Conservation (phyloP, 2,329 filamentous ascomycete species). For the Dothistroma pini region DNA sequence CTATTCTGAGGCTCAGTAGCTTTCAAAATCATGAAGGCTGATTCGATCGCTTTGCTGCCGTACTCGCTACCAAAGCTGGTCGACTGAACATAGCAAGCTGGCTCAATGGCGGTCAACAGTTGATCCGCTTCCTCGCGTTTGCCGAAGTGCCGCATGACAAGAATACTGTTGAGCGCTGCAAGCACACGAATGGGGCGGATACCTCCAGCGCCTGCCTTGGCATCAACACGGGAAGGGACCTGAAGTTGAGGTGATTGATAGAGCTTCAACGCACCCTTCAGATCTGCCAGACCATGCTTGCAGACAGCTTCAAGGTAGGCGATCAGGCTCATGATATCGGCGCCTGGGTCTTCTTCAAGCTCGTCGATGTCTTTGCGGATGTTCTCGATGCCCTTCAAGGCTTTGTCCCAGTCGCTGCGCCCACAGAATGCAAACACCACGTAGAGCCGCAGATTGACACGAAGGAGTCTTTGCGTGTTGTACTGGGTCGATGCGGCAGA, state of each 20-base stretch:
- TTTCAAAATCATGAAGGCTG: constrained; percentile 72
- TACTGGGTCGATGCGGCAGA: constrained; percentile 42
- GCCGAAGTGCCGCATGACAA: constrained; percentile 41
- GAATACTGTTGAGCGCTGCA: constrained; percentile 46
- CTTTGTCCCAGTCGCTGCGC: constrained; percentile 65
- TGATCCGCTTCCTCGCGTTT: constrained; percentile 51
- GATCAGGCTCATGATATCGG: constrained; percentile 40
- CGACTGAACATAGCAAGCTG: constrained; percentile 64
- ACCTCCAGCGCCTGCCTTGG: constrained; percentile 28
- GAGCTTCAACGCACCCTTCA: constrained; percentile 62
- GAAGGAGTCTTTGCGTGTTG: constrained; percentile 62
- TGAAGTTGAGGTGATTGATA: constrained; percentile 56
- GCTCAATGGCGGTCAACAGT: constrained; percentile 63
- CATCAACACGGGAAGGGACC: constrained; percentile 49
- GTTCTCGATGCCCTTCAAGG: constrained; percentile 55
- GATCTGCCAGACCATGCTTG: constrained; percentile 70
- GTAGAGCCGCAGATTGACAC: constrained; percentile 68
- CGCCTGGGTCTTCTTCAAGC: constrained; percentile 10
- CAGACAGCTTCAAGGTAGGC: constrained; percentile 71
- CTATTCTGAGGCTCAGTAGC: constrained; percentile 49
- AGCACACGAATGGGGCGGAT: constrained; percentile 44
- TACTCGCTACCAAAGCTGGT: constrained; percentile 65
- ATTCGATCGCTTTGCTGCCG: constrained; percentile 69
- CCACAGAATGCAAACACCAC: constrained; percentile 67
- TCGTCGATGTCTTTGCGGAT: constrained; percentile 42